These are phyloP conservation scores for Lippia alba DNA, from an alignment of 305 asterid genomes.

Conservation along the genomic window DNA sequence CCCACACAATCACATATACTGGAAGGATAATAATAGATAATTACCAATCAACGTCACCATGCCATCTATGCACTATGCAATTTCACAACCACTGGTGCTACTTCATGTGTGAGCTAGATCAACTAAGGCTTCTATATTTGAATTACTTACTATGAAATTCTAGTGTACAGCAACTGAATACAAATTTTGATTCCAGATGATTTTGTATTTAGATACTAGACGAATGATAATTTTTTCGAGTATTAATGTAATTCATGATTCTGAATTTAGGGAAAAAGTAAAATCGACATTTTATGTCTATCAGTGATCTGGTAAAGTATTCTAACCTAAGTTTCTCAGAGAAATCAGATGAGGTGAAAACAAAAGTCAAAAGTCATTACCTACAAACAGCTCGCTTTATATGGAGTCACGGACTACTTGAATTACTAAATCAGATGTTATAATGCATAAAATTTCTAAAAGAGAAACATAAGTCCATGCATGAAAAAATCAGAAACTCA, in stretches of 20 bases:
- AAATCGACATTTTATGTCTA: not conserved
- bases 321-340: not conserved
- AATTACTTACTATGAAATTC: not conserved
- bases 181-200: not conserved
- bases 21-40: not conserved
- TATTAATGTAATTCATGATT: not conserved
- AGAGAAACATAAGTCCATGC: slow-evolving; percentile 8
- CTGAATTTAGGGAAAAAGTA: not conserved
- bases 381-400: not conserved
- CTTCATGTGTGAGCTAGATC: slow-evolving; percentile 6
- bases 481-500: not conserved
- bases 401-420: too few relatives aligned
- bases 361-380: not conserved
- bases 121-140: not conserved
- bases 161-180: slow-evolving; percentile 1
- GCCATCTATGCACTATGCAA: not conserved
- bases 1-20: too few relatives aligned
- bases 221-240: not conserved
- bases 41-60: slow-evolving; percentile 1
- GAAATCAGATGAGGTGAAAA: slow-evolving; percentile 1
- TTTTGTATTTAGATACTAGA: not conserved
- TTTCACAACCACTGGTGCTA: not conserved
- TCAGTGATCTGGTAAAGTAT: not conserved
- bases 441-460: not conserved
- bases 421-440: not conserved